Percentiles rank a stretch among this genome's conserved stretches.
Evolutionary conservation across 208 protist genomes (phyloP).

Genomic region (Trypanosomatidae sp.): DNA sequence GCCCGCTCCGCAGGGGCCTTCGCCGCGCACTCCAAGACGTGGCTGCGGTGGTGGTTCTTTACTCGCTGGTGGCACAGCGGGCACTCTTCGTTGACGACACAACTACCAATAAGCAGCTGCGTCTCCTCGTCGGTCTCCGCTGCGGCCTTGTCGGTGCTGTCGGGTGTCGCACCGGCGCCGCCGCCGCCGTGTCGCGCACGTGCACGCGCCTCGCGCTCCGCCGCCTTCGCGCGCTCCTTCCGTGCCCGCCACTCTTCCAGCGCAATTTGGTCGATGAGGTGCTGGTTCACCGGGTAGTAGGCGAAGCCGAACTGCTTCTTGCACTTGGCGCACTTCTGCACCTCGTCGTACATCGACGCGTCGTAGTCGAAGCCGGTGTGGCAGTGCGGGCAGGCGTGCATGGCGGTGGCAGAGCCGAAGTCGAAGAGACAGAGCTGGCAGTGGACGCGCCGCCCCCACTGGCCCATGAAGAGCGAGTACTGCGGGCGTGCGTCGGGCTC

Average conservation of each 20-base stretch:
- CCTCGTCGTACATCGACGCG: slow-evolving; percentile 69
- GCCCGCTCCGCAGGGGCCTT: slow-evolving; percentile 7
- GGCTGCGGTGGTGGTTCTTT: slow-evolving; percentile 45
- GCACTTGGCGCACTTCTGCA: slow-evolving; percentile 53
- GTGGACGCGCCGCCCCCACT: slow-evolving; percentile 75
- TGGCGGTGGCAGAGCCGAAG: slow-evolving; percentile 74
- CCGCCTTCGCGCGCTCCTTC: slow-evolving; percentile 29
- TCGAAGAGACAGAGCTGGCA: slow-evolving; percentile 84
- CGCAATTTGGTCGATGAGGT: slow-evolving; percentile 57
- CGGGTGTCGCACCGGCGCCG: no score
- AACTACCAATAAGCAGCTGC: slow-evolving; percentile 52
- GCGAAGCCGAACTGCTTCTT: slow-evolving; percentile 73
- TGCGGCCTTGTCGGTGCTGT: slow-evolving; percentile 7
- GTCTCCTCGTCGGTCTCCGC: slow-evolving; percentile 36
- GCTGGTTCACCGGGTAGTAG: slow-evolving; percentile 84
- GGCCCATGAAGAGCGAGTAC: slow-evolving; percentile 89
- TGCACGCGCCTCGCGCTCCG: slow-evolving; percentile 48
- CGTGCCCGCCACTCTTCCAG: slow-evolving; percentile 66
- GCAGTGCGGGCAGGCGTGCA: slow-evolving; percentile 85
- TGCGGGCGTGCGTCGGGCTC: slow-evolving; percentile 72
- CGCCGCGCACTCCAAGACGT: slow-evolving; percentile 55
- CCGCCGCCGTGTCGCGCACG: slow-evolving; percentile 19
- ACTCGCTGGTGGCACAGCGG: slow-evolving; percentile 60
- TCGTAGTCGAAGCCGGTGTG: slow-evolving; percentile 74
- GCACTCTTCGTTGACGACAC: slow-evolving; percentile 69